These are phyloP conservation scores for Nothomitra cinnamomea DNA, from an alignment of 2,329 filamentous ascomycete genomes.

Conservation along the genomic window DNA sequence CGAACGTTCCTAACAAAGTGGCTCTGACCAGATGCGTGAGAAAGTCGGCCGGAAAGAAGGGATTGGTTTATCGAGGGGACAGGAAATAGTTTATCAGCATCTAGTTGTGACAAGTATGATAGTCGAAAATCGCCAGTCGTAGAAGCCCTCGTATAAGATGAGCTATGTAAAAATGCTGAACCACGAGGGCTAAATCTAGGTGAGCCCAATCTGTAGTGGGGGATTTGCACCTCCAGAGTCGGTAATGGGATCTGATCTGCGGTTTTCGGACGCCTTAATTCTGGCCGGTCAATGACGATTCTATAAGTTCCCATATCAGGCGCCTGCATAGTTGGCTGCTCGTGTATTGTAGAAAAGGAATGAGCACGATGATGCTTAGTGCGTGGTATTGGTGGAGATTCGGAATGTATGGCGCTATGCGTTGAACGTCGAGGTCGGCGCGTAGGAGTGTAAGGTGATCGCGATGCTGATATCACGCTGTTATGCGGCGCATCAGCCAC, in stretches of 20 bases:
- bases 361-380: slow-evolving; percentile 36
- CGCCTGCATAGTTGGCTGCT: slow-evolving; percentile 35
- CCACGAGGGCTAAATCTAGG: slow-evolving; percentile 17
- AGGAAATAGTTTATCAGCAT: slow-evolving; percentile 25
- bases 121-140: slow-evolving; percentile 13
- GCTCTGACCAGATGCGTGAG: slow-evolving; percentile 4
- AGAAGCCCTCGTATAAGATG: slow-evolving; percentile 13
- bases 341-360: slow-evolving; percentile 63
- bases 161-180: slow-evolving; percentile 16
- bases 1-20: not conserved
- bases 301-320: slow-evolving; percentile 54
- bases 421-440: not conserved
- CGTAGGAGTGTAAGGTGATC: not conserved
- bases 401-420: not conserved
- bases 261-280: slow-evolving; percentile 38
- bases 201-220: slow-evolving; percentile 16
- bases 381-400: not conserved
- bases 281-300: slow-evolving; percentile 60
- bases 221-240: slow-evolving; percentile 16
- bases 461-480: not conserved
- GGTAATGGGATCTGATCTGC: slow-evolving; percentile 34
- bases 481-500: slow-evolving; percentile 5
- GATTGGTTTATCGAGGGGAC: slow-evolving; percentile 11
- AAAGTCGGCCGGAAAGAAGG: slow-evolving; percentile 7
- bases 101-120: slow-evolving; percentile 13